These are phyloP conservation scores for Carex pumila DNA, from an alignment of 176 grass and related monocot species.

Conservation along the genomic window DNA sequence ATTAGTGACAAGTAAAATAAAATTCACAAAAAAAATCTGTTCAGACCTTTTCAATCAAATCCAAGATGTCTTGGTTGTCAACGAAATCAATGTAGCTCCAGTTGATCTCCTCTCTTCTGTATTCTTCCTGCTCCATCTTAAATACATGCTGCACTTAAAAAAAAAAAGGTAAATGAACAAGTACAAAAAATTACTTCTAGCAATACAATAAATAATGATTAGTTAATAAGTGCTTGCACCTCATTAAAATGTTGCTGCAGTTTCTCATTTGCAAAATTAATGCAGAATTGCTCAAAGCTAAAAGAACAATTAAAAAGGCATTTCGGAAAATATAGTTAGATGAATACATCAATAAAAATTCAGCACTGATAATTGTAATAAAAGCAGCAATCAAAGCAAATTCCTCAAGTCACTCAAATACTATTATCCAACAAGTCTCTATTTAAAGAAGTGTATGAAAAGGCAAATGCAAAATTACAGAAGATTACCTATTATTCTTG, in stretches of 20 bases:
- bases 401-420: constrained; percentile 1
- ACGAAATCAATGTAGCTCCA: constrained; percentile 95
- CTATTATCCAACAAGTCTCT: constrained; percentile 1
- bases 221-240: constrained; percentile 25
- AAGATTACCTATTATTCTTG: constrained; percentile 66
- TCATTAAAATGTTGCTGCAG: constrained; percentile 96
- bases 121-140: constrained; percentile 95
- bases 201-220: neutral
- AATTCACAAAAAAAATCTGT: neutral
- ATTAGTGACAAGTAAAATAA: neutral
- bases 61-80: constrained; percentile 87
- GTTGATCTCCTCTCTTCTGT: constrained; percentile 77
- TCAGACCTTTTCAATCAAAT: constrained; percentile 87
- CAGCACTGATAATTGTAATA: neutral
- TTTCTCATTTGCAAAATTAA: constrained; percentile 96
- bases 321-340: constrained; percentile 13
- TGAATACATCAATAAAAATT: neutral
- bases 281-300: constrained; percentile 95
- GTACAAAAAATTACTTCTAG: neutral
- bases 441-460: neutral
- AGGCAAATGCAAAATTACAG: neutral
- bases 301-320: constrained; percentile 21
- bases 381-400: constrained; percentile 11
- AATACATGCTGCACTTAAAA: constrained; percentile 72
- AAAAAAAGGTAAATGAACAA: neutral